phyloP scores from a whole-genome alignment of 2,329 filamentous ascomycete species.

The Byssothecium circinans region DNA sequence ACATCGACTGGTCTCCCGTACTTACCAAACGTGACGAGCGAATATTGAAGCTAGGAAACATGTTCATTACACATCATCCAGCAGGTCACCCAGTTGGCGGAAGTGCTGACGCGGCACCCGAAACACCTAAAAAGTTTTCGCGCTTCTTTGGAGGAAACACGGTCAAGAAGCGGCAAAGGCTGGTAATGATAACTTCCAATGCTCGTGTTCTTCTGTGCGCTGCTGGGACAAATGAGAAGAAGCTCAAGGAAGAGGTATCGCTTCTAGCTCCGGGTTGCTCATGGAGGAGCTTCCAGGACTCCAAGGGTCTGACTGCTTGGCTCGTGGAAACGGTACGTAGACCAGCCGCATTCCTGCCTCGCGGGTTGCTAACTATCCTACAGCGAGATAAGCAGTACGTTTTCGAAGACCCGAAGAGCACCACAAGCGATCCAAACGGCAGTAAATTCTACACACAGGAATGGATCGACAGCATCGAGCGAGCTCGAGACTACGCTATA shows the following conservation, averaged over 20 bases:
- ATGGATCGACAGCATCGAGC: conserved; percentile 88
- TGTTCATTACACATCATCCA: conserved; percentile 79
- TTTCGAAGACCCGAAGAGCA: conserved; percentile 88
- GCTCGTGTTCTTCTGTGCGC: conserved; percentile 88
- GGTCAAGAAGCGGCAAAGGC: conserved; percentile 86
- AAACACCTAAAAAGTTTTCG: conserved; percentile 79
- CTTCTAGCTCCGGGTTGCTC: conserved; percentile 72
- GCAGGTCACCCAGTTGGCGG: conserved; percentile 73
- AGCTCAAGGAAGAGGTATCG: conserved; percentile 89
- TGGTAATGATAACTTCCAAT: conserved; percentile 94
- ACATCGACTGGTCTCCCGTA: conserved; percentile 98
- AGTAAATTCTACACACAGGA: conserved; percentile 76
- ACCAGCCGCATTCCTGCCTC: not conserved
- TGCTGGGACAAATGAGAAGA: conserved; percentile 92
- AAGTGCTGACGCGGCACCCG: conserved; percentile 62
- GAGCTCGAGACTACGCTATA: conserved; percentile 80
- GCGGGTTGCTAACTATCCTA: conserved; percentile 6
- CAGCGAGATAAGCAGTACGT: conserved; percentile 87
- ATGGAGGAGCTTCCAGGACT: conserved; percentile 79
- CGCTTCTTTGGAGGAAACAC: conserved; percentile 91
- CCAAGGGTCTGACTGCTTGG: conserved; percentile 87
- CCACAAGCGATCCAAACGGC: conserved; percentile 63
- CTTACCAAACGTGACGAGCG: conserved; percentile 88
- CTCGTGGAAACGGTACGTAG: conserved; percentile 86
- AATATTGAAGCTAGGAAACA: conserved; percentile 89